phyloP scores from a whole-genome alignment of 169 alveolate species.

The Cryptosporidium bovis region DNA sequence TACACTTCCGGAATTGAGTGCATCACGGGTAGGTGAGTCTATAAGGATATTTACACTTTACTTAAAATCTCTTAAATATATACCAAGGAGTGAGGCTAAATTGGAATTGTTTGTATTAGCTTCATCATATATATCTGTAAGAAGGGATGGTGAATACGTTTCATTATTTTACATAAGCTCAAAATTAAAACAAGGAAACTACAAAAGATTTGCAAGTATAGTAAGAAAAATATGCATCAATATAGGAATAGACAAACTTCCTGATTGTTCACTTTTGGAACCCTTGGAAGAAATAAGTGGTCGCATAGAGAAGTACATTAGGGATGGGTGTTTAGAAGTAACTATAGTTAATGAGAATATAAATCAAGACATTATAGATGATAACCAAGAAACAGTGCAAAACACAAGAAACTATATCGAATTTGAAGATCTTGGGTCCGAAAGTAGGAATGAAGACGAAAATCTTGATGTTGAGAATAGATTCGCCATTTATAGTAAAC shows the following conservation, averaged over 20 bases:
- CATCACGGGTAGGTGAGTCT: constrained; percentile 31
- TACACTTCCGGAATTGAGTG: constrained; percentile 31
- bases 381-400: not conserved
- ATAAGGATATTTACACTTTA: constrained; percentile 24
- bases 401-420: not conserved
- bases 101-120: constrained; percentile 29
- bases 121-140: constrained; percentile 35
- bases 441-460: not conserved
- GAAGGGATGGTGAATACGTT: constrained; percentile 48
- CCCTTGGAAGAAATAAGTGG: constrained; percentile 3
- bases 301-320: constrained; percentile 13
- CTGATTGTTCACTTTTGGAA: constrained; percentile 19
- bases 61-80: constrained; percentile 15
- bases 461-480: no score
- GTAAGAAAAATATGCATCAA: constrained; percentile 19
- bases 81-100: not conserved
- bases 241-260: constrained; percentile 26
- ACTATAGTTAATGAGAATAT: no score
- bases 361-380: no score
- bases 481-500: no score
- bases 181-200: constrained; percentile 8
- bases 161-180: constrained; percentile 22
- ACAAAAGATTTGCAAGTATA: constrained; percentile 44
- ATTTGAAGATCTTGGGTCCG: not conserved
- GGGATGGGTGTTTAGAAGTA: not conserved